phyloP scores from a whole-genome alignment of 148 eudicot species.

The Limonium bicolor region DNA sequence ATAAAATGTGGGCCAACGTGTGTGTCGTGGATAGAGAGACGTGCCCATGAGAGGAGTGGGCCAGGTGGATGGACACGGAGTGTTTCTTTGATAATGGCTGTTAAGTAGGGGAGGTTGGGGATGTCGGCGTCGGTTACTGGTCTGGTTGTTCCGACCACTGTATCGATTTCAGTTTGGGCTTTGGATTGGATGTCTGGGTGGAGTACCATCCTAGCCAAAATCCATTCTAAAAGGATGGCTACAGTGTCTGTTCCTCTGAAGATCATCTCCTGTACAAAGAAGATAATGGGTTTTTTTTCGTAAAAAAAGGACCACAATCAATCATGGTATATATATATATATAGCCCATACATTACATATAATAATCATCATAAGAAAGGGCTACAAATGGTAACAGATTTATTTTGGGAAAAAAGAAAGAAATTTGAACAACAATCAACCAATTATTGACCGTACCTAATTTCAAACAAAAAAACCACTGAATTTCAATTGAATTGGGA shows the following conservation, averaged over 20 bases:
- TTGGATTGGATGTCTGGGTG: constrained; percentile 87
- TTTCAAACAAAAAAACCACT: no score
- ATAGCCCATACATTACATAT: no score
- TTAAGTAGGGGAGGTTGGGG: constrained; percentile 58
- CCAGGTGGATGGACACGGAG: constrained; percentile 93
- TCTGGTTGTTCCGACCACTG: constrained; percentile 20
- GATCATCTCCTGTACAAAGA: constrained; percentile 73
- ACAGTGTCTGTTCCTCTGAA: constrained; percentile 93
- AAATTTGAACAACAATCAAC: no score
- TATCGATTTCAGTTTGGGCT: constrained; percentile 61
- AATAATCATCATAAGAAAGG: constrained; percentile 1
- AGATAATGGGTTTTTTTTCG: no score
- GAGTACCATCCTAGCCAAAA: constrained; percentile 74
- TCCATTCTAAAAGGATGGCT: constrained; percentile 79
- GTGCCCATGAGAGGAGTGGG: constrained; percentile 93
- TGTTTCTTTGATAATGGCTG: constrained; percentile 74
- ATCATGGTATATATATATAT: no score
- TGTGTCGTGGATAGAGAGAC: constrained; percentile 77
- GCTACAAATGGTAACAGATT: no score
- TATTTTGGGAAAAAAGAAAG: no score
- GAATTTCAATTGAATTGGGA: no score
- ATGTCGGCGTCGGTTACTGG: constrained; percentile 47
- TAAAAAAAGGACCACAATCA: no score
- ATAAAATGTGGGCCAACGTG: constrained; percentile 51
- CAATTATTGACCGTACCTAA: background rate